Evolutionary conservation across 768 basidiomycete genomes (phyloP).

Genomic region (Suillus subaureus): DNA sequence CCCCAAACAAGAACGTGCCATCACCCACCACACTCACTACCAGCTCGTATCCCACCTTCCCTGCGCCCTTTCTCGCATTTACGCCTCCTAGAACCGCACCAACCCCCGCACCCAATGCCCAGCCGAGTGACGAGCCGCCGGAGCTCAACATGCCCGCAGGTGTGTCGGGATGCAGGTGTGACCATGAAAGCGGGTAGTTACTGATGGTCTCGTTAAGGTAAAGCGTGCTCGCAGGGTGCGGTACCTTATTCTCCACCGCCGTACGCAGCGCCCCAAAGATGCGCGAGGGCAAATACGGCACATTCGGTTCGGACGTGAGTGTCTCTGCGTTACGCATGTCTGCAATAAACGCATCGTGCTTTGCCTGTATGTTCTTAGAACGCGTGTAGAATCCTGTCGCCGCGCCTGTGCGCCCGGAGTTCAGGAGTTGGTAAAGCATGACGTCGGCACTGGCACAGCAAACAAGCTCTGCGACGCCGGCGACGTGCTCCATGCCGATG

Average conservation of each 20-base stretch:
- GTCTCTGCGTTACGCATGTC: conserved; percentile 36
- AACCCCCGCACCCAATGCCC: conserved; percentile 65
- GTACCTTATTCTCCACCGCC: conserved; percentile 29
- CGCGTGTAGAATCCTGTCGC: conserved; percentile 16
- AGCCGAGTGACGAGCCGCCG: conserved; percentile 70
- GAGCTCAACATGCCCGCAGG: conserved; percentile 56
- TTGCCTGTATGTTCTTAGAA: conserved; percentile 19
- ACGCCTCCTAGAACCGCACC: conserved; percentile 54
- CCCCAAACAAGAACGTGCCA: conserved; percentile 67
- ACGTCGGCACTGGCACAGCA: conserved; percentile 57
- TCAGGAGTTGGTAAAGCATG: conserved; percentile 51
- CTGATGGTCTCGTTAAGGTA: conserved; percentile 67
- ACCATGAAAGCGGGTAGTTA: conserved; percentile 56
- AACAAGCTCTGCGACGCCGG: conserved; percentile 53
- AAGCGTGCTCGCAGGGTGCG: conserved; percentile 31
- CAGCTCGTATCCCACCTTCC: conserved; percentile 47
- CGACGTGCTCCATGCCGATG: conserved; percentile 50
- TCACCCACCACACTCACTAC: conserved; percentile 66
- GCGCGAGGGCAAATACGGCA: conserved; percentile 44
- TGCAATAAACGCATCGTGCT: conserved; percentile 30
- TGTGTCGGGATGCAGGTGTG: conserved; percentile 53
- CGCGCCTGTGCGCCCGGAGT: conserved; percentile 23
- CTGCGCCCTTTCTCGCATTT: conserved; percentile 22
- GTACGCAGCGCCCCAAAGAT: conserved; percentile 51
- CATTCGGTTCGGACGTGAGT: conserved; percentile 20